phyloP scores from a whole-genome alignment of 176 grass and related monocot species.

The Luzula sylvatica region DNA sequence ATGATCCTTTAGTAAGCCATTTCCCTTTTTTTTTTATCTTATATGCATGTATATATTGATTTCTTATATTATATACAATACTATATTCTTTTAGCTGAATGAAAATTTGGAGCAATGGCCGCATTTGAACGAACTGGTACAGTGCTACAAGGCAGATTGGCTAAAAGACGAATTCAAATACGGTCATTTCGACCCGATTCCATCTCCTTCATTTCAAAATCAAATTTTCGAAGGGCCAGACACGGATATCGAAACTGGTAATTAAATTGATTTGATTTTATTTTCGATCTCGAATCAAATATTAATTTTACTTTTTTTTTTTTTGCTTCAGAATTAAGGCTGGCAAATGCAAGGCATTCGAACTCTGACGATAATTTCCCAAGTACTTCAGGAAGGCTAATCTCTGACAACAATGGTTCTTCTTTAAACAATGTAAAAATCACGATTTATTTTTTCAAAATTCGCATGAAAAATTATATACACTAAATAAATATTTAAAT shows the following conservation, averaged over 20 bases:
- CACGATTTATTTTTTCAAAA: constrained; percentile 13
- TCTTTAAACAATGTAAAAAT: constrained; percentile 2
- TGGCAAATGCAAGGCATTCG: constrained; percentile 65
- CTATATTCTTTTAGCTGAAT: constrained; percentile 49
- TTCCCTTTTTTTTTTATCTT: background rate
- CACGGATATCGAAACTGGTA: constrained; percentile 95
- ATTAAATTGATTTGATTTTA: background rate
- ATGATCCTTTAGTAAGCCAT: constrained; percentile 59
- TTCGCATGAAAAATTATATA: constrained; percentile 4
- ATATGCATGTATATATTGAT: background rate
- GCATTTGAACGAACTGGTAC: constrained; percentile 91
- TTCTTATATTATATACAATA: background rate
- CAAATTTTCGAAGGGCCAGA: constrained; percentile 98
- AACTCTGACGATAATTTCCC: constrained; percentile 71
- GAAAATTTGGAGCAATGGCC: constrained; percentile 97
- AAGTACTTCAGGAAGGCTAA: constrained; percentile 90
- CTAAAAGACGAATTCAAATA: constrained; percentile 88
- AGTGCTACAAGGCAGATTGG: constrained; percentile 89
- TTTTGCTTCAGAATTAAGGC: constrained; percentile 56
- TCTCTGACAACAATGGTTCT: constrained; percentile 43
- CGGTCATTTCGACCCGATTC: constrained; percentile 62
- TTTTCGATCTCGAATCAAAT: background rate
- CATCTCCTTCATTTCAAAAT: constrained; percentile 52
- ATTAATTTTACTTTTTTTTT: constrained; percentile 13
- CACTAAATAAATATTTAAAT: no score